phyloP scores from a whole-genome alignment of 345 rosid species.

The Brassica napus region Da-Ae NC_063436.1:3883001-3883500 shows the following conservation, averaged over 20 bases:
- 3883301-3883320: background rate
- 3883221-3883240: background rate
- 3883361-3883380: slow-evolving; percentile 6
- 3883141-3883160: background rate
- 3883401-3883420: background rate
- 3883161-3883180: background rate
- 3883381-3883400: background rate
- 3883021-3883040: background rate
- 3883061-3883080: background rate
- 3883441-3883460: too few species aligned
- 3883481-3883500: too few species aligned
- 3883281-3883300: background rate
- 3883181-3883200: background rate
- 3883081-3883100: background rate
- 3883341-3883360: background rate
- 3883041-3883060: background rate
- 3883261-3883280: background rate
- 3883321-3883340: background rate
- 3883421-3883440: too few species aligned
- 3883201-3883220: background rate
- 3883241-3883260: background rate
- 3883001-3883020: slow-evolving; percentile 1
- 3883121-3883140: background rate
- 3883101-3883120: background rate
- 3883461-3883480: background rate